Conservation (phyloP, 805 yeast species). For the baker's yeast (Saccharomyces cerevisiae) region DNA sequence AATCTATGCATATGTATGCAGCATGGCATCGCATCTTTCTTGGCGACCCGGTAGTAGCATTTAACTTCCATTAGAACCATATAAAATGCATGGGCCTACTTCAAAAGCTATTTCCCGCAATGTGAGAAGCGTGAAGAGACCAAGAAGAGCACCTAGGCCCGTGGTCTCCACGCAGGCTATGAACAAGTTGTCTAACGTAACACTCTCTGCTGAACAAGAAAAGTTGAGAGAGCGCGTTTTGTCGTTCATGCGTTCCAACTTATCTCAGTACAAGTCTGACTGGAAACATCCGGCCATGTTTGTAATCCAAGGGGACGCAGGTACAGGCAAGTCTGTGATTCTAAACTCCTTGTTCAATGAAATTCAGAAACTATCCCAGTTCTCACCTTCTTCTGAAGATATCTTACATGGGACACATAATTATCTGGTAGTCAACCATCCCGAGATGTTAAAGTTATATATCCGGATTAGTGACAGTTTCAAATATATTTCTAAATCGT, state of each 20-base stretch:
- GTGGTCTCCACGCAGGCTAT: slow-evolving; percentile 24
- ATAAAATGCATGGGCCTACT: not conserved
- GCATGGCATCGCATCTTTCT: not conserved
- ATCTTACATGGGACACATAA: slow-evolving; percentile 29
- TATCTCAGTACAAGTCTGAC: slow-evolving; percentile 10
- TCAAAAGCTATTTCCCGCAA: not conserved
- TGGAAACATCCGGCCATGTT: slow-evolving; percentile 30
- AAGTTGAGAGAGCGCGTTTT: slow-evolving; percentile 26
- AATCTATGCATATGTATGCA: not conserved
- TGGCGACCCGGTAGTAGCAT: not conserved
- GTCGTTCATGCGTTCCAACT: slow-evolving; percentile 23
- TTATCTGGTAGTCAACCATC: slow-evolving; percentile 39
- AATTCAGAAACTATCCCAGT: slow-evolving; percentile 29
- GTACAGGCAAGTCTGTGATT: slow-evolving; percentile 41
- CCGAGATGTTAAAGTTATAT: slow-evolving; percentile 40
- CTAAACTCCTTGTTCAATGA: slow-evolving; percentile 38
- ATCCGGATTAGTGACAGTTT: slow-evolving; percentile 33
- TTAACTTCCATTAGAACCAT: not conserved
- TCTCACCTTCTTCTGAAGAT: slow-evolving; percentile 6
- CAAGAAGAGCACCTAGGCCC: not conserved
- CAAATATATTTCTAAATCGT: slow-evolving; percentile 31
- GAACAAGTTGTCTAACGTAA: slow-evolving; percentile 32
- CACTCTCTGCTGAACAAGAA: slow-evolving; percentile 34
- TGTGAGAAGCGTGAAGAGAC: not conserved
- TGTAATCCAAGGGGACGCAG: slow-evolving; percentile 42